phyloP scores from a whole-genome alignment of 163 green algal species.

The Chloromonas sp. region DNA sequence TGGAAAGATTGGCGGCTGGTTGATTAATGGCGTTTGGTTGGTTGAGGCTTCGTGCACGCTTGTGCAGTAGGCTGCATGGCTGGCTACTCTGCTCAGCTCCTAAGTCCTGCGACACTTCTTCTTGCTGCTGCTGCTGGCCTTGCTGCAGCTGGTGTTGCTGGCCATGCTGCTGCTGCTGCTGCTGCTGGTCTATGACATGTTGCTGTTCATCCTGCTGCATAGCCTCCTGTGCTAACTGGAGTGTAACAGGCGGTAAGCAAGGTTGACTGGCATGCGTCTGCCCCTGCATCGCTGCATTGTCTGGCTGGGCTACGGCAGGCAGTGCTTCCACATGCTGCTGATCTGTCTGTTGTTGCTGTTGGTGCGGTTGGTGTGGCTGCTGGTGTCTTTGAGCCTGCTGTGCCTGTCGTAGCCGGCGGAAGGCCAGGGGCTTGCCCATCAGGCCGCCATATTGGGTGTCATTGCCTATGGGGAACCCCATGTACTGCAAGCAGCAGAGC shows the following conservation, averaged over 20 bases:
- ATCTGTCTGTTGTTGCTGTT: neutral
- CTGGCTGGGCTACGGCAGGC: neutral
- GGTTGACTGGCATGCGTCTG: no score
- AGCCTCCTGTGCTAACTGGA: no score
- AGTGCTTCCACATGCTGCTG: neutral
- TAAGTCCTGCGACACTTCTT: no score
- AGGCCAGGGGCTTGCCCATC: slow-evolving; percentile 36
- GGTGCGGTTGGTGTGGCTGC: neutral
- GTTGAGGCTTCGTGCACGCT: no score
- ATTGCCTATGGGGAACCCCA: slow-evolving; percentile 81
- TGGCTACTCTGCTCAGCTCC: no score
- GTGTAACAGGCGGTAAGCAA: no score
- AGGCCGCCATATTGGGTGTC: slow-evolving; percentile 76
- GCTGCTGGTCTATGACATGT: neutral
- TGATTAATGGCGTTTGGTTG: no score
- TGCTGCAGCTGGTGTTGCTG: slow-evolving; percentile 2
- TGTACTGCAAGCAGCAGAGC: slow-evolving; percentile 3
- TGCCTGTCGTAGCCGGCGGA: neutral
- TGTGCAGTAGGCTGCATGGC: no score
- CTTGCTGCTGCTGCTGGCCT: neutral
- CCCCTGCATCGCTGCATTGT: neutral
- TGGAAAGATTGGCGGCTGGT: no score
- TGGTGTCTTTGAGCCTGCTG: neutral
- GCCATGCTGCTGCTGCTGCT: slow-evolving; percentile 3
- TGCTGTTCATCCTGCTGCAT: no score